Conservation (phyloP, 345 rosid genomes). For the Eucalyptus caleyi region DNA sequence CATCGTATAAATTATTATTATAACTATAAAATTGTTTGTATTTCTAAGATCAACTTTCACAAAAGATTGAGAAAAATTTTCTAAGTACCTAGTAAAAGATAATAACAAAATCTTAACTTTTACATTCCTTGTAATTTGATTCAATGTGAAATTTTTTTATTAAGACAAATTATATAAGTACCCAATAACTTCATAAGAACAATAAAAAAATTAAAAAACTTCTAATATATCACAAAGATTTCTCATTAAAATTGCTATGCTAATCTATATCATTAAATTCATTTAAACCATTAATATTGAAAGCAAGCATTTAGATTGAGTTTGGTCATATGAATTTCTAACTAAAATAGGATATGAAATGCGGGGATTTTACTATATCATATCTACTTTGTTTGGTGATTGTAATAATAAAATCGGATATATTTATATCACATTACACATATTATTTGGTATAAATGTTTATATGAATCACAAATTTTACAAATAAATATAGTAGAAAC, state of each 20-base stretch:
- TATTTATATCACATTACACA: too few relatives aligned
- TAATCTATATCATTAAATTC: neutral
- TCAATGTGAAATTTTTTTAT: neutral
- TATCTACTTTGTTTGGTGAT: fast-evolving
- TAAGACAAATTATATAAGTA: neutral
- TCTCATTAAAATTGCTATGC: neutral
- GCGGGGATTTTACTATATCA: fast-evolving
- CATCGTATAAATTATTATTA: neutral
- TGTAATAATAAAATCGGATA: fast-evolving
- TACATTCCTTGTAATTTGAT: neutral
- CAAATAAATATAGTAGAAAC: too few relatives aligned
- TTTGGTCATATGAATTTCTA: fast-evolving
- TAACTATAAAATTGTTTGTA: neutral
- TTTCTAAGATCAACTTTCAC: neutral
- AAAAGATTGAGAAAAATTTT: neutral
- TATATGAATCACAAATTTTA: too few relatives aligned
- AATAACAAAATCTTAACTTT: neutral
- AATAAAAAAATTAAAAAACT: neutral
- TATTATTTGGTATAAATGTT: too few relatives aligned
- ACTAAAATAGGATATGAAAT: too few relatives aligned
- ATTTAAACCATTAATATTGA: neutral
- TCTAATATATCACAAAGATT: neutral
- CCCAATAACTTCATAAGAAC: neutral
- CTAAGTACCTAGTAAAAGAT: neutral
- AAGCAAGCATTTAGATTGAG: fast-evolving